phyloP scores from a whole-genome alignment of 73 alveolate genomes.

The Paramecium tetraurelia region DNA sequence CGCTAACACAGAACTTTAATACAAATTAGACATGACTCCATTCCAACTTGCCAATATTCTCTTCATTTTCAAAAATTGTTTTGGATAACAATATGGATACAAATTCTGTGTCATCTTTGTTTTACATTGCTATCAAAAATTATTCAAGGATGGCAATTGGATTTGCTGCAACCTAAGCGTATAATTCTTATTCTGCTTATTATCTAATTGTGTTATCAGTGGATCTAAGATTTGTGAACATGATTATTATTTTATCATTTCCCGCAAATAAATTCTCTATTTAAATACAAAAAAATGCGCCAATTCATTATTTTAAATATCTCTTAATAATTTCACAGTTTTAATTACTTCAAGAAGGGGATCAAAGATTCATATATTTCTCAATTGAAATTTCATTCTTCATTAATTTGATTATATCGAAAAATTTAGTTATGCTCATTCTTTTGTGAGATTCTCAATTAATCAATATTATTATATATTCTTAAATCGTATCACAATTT shows the following conservation, averaged over 20 bases:
- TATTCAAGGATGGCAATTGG: not conserved
- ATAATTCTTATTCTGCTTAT: not conserved
- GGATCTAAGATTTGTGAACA: slow-evolving; percentile 20
- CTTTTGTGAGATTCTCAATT: too few species aligned
- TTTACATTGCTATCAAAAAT: not conserved
- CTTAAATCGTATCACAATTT: too few species aligned
- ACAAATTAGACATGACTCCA: not conserved
- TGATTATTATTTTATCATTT: not conserved
- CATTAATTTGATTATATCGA: too few species aligned
- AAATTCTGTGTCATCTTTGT: slow-evolving; percentile 25
- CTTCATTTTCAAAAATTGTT: slow-evolving; percentile 28
- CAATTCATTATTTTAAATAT: not conserved
- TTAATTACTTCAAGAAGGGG: not conserved
- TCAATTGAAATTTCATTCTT: too few species aligned
- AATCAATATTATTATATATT: too few species aligned
- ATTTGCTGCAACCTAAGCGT: not conserved
- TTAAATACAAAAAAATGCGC: slow-evolving; percentile 17
- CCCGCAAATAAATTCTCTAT: not conserved
- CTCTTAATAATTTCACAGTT: not conserved
- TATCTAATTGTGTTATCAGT: not conserved
- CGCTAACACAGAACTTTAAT: not conserved
- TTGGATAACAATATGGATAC: not conserved
- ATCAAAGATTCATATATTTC: too few species aligned
- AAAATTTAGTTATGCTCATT: too few species aligned
- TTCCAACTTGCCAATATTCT: not conserved